Evolutionary conservation across 805 yeast species (phyloP).

Genomic region (Lipomyces yamanashiensis): DNA sequence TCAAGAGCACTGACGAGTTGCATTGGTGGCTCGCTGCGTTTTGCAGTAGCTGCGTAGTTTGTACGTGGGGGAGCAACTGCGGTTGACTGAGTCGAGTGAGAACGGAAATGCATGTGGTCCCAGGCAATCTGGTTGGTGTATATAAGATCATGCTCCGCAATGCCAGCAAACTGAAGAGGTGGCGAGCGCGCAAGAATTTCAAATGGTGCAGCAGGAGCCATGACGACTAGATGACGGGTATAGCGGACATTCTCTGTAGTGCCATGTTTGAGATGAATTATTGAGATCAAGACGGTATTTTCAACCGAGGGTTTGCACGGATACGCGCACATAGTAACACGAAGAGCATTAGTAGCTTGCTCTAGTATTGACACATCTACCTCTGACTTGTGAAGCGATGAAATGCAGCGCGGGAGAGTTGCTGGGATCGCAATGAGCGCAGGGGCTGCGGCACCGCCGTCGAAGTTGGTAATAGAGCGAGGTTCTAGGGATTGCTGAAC

Average conservation of each 20-base stretch:
- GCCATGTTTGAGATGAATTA: slow-evolving; percentile 29
- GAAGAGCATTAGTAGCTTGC: slow-evolving; percentile 33
- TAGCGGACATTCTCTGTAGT: slow-evolving; percentile 4
- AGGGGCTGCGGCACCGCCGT: neutral
- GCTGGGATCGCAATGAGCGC: slow-evolving; percentile 2
- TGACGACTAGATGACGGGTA: slow-evolving; percentile 23
- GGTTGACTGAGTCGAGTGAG: slow-evolving; percentile 86
- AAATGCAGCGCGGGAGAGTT: slow-evolving; percentile 16
- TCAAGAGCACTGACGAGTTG: slow-evolving; percentile 60
- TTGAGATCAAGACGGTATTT: slow-evolving; percentile 30
- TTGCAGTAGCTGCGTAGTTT: neutral
- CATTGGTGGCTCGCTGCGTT: slow-evolving; percentile 53
- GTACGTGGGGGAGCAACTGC: slow-evolving; percentile 82
- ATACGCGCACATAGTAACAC: slow-evolving; percentile 34
- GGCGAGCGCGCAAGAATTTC: slow-evolving; percentile 20
- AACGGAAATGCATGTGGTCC: slow-evolving; percentile 42
- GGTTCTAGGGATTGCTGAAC: slow-evolving; percentile 27
- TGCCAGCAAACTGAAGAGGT: slow-evolving; percentile 21
- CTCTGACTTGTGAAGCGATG: slow-evolving; percentile 5
- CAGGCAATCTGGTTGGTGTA: slow-evolving; percentile 27
- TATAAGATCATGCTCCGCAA: slow-evolving; percentile 12
- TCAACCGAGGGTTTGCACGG: slow-evolving; percentile 34
- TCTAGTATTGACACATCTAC: slow-evolving; percentile 5
- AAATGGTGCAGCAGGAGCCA: slow-evolving; percentile 30
- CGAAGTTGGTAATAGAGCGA: slow-evolving; percentile 16